These are phyloP conservation scores for Rhinocladiella similis DNA, from an alignment of 2,329 filamentous ascomycete genomes.

Conservation along the genomic window DNA sequence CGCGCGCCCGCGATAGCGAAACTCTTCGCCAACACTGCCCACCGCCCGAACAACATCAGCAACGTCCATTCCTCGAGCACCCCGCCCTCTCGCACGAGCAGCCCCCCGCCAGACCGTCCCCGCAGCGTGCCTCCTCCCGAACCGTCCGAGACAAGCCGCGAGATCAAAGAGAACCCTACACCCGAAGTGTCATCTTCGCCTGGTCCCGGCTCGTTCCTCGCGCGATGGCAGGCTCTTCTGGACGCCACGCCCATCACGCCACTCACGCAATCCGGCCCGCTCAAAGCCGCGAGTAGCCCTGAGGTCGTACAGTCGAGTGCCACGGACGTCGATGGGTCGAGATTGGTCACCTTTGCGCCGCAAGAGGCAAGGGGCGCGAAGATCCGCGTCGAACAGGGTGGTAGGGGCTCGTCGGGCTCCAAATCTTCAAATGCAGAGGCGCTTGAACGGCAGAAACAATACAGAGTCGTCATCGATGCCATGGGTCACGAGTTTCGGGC, in stretches of 20 bases:
- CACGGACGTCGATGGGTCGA: slow-evolving; percentile 36
- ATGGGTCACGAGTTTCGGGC: slow-evolving; percentile 43
- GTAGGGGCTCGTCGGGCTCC: background rate
- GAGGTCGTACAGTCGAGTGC: slow-evolving; percentile 26
- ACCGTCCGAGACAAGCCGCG: slow-evolving; percentile 1
- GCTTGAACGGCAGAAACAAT: slow-evolving; percentile 32
- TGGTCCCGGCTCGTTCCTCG: slow-evolving; percentile 71
- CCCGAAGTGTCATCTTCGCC: slow-evolving; percentile 40
- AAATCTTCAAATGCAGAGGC: background rate
- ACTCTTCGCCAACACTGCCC: slow-evolving; percentile 13
- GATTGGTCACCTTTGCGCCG: slow-evolving; percentile 40
- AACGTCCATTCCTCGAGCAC: too few relatives aligned
- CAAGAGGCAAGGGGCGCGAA: slow-evolving; percentile 35
- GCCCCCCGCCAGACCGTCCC: slow-evolving; percentile 7
- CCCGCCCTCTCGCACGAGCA: slow-evolving; percentile 12
- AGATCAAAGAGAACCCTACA: slow-evolving; percentile 6
- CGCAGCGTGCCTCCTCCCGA: background rate
- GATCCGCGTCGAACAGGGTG: slow-evolving; percentile 21
- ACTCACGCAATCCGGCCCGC: slow-evolving; percentile 49
- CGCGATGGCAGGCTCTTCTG: slow-evolving; percentile 70
- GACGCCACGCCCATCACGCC: slow-evolving; percentile 71
- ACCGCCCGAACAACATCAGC: too few relatives aligned
- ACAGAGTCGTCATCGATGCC: slow-evolving; percentile 43
- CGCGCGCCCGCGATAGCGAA: slow-evolving; percentile 28
- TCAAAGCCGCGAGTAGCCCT: slow-evolving; percentile 57